phyloP scores from a whole-genome alignment of 129 eudicot species.

The Artemisia annua region DNA sequence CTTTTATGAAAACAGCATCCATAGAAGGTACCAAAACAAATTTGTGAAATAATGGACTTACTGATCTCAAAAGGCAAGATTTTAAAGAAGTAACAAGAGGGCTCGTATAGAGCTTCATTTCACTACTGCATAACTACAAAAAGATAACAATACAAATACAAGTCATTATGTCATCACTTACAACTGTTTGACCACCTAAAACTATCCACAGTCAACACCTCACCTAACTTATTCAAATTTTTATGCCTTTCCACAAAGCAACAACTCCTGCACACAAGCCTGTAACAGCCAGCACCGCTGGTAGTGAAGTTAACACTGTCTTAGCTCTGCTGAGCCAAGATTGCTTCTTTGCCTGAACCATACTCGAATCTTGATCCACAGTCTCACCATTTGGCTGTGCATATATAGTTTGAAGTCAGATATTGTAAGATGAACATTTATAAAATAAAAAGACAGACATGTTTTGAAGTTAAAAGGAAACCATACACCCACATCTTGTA shows the following conservation, averaged over 20 bases:
- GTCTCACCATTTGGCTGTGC: constrained; percentile 4
- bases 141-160: constrained; percentile 10
- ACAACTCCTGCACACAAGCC: constrained; percentile 37
- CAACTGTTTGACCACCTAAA: constrained; percentile 14
- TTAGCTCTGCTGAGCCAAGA: constrained; percentile 15
- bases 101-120: neutral
- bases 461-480: neutral
- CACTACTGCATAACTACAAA: constrained; percentile 11
- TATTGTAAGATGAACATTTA: neutral
- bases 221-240: constrained; percentile 8
- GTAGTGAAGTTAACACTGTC: constrained; percentile 9
- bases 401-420: constrained; percentile 1
- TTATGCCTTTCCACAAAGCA: constrained; percentile 34
- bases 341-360: neutral
- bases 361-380: constrained; percentile 5
- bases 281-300: constrained; percentile 30
- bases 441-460: neutral
- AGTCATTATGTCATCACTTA: neutral
- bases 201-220: constrained; percentile 2
- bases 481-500: constrained; percentile 33
- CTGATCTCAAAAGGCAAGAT: neutral
- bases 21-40: neutral
- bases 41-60: constrained; percentile 8
- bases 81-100: neutral
- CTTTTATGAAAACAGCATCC: neutral